Evolutionary conservation across 2,329 filamentous ascomycete species (phyloP), one percentile per base, ranked within the genome.

Genomic region (Exophiala mesophila): DNA sequence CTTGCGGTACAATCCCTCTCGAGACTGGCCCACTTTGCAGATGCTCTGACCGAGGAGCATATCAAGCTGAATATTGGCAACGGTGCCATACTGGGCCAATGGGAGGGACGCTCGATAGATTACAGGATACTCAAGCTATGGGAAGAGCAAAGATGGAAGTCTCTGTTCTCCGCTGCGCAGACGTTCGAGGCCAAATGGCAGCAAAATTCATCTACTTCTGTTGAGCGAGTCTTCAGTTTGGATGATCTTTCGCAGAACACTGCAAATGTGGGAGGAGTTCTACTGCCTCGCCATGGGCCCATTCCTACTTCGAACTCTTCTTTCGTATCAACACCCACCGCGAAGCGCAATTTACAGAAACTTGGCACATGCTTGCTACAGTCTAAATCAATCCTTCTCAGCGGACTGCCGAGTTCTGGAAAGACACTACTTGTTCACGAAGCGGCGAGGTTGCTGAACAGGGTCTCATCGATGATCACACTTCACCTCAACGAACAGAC

Each of bases 401-500:
- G 88, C 50, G 92, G 92, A 1, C 70, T 86, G 10, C 78, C 90
- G 5, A 90, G 94, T 15, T 85, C 85, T 21, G 92, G 92, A 37
- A 99, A 99, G 69, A 96, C 92, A 0, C 81, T 86, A 0, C 66
- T 94, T 15, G 78, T 94, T 10, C 84, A 87, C 52, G 83, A 96
- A 60, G 76, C 90, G 47, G 89, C 90, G 17, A 78, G 78, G 56
- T 78, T 83, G 54, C 77, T 97, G 41, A 85, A 85, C 48, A 87
- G 87, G 65, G 78, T 85, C 16, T 77, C 82, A 4, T 79, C 78
- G 45, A 88, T 98, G 80, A 84, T 98, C 39, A 97, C 90, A 3
- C 73, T 99, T 20, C 90, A 98, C 64, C 72, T 99, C 23, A 98
- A 98, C 60, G 92, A 97, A 64, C 94, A 99, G 64, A 97, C 89